Conservation (phyloP, 116 monocot genomes). For the Iris pallida region DNA sequence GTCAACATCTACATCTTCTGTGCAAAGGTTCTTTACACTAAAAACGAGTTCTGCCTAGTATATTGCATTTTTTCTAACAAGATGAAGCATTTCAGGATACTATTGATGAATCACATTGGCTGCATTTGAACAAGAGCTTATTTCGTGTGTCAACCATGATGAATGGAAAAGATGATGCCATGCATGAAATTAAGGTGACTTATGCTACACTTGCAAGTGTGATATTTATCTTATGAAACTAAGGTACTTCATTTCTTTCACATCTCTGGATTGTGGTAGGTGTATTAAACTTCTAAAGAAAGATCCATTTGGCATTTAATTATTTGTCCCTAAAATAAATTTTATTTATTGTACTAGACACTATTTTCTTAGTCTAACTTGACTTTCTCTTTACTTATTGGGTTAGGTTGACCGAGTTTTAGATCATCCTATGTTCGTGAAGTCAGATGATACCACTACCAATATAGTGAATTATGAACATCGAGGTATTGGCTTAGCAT, state of each 20-base stretch:
- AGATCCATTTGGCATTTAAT: not conserved
- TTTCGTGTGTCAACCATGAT: constrained; percentile 85
- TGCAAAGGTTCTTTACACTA: constrained; percentile 52
- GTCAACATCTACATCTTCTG: constrained; percentile 98
- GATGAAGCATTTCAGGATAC: constrained; percentile 46
- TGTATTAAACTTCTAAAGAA: not conserved
- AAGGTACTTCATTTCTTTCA: not conserved
- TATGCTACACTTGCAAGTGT: not conserved
- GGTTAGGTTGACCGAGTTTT: constrained; percentile 47
- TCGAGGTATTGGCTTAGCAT: constrained; percentile 8
- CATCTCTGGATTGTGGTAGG: not conserved
- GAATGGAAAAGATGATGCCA: constrained; percentile 84
- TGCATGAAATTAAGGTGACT: constrained; percentile 74
- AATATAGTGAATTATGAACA: not conserved
- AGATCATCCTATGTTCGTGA: constrained; percentile 1
- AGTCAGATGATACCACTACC: not conserved
- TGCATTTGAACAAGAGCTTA: constrained; percentile 78
- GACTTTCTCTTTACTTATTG: not conserved
- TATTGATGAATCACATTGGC: constrained; percentile 80
- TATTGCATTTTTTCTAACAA: not conserved
- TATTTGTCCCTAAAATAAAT: not conserved
- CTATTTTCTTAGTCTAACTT: too few relatives aligned
- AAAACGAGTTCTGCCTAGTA: not conserved
- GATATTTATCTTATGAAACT: not conserved
- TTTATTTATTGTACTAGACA: too few relatives aligned